Evolutionary conservation across 177 flowering plant species (phyloP).

Genomic region (Vitis hybrid): DNA sequence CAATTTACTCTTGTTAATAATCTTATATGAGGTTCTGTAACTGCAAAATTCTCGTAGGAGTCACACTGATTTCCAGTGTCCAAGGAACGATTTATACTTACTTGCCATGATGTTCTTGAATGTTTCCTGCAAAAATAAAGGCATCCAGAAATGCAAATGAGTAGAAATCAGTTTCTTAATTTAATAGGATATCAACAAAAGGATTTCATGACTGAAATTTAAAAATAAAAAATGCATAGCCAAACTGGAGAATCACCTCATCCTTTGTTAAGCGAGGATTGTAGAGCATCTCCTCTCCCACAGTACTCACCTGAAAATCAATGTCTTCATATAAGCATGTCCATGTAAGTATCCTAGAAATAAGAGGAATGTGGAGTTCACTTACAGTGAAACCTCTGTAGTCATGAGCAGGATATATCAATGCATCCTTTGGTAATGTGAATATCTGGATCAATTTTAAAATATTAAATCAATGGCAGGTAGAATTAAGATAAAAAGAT

Average conservation of each 20-base stretch:
- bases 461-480: too few relatives aligned
- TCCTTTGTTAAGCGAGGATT: constrained; percentile 87
- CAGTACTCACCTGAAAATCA: constrained; percentile 78
- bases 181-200: too few relatives aligned
- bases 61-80: too few relatives aligned
- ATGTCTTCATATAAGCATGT: constrained; percentile 17
- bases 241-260: constrained; percentile 42
- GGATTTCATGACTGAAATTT: too few relatives aligned
- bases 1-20: too few relatives aligned
- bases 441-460: constrained; percentile 59
- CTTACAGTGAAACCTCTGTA: constrained; percentile 92
- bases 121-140: constrained; percentile 56
- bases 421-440: constrained; percentile 82
- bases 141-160: too few relatives aligned
- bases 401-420: constrained; percentile 93
- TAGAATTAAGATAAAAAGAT: too few relatives aligned
- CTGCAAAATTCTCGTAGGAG: too few relatives aligned
- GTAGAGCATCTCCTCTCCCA: constrained; percentile 81
- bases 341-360: neutral
- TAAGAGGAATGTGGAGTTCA: constrained; percentile 3
- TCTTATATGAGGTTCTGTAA: too few relatives aligned
- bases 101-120: constrained; percentile 88
- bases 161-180: too few relatives aligned
- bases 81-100: constrained; percentile 37
- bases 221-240: too few relatives aligned